Base-by-base conservation (phyloP, 140 eudicot genomes). In the Ambrosia hybrid region DNA sequence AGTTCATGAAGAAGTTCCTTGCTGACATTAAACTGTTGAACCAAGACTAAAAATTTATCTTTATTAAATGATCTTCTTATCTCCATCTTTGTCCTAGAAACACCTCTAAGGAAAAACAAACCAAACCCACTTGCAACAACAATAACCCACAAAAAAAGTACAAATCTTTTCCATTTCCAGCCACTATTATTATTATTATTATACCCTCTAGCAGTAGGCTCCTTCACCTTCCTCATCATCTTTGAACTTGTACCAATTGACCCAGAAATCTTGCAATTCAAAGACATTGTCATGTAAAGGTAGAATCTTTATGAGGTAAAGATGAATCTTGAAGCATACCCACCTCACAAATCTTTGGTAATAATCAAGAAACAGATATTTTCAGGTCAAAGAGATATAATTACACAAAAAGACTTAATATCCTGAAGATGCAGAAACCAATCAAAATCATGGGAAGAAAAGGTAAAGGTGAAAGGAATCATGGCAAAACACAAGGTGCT, bases 221-320 rank as follows among this genome's bases (percentile, higher is more conserved):
- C 83, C 69, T 83, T 83, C 72, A 68, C 70, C 78, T 81, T 85
- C 71, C 83, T 83, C 74, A 71, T 21, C 26, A 21, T 75, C 78
- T 80, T 84, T 36, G 80, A 74, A 76, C 72, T 74, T 58, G 81
- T 82, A 66, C 88, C 85, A 81, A 78, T 84, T 66, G 73, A 65
- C 64, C 87, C 80, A 53, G 72, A 70, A 41, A 63, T 74, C 82
- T 83, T 84, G 78, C 76, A 79, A 64, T 86, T 81, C 73, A 87
- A 76, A 81, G 94, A 78, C 97, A 91, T 91, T 68, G 88, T 76
- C 88, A 85, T 85, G 79, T 57, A 21, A 21, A 21, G 26, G 26
- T 21, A 0, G 26, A 21, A 21, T 21, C 26, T 21, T 21, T 21
- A 21, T 21, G 26, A 21, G 26, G 26, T 21, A 21, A 21, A 21